Evolutionary conservation across 192 early-diverging fungal species (phyloP).

Genomic region (Coemansia sp.): DNA sequence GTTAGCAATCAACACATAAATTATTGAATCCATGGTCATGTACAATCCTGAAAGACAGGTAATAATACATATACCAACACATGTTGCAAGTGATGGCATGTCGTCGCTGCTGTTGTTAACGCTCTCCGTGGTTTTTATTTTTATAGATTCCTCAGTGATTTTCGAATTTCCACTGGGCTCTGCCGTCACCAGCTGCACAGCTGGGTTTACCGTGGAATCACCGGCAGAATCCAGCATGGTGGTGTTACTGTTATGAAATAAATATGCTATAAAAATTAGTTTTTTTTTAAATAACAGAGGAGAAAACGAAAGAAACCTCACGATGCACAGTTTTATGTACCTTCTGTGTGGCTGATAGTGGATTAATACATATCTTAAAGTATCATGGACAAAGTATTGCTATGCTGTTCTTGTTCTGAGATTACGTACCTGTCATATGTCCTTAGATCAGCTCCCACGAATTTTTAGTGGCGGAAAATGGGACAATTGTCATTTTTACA

Average conservation of each 20-base stretch:
- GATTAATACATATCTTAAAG: too few species aligned
- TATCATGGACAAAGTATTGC: too few species aligned
- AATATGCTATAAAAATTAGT: neutral
- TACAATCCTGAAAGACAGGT: slow-evolving; percentile 67
- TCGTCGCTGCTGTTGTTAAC: slow-evolving; percentile 4
- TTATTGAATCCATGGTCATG: slow-evolving; percentile 71
- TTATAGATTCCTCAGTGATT: neutral
- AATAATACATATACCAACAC: slow-evolving; percentile 36
- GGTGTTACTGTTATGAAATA: neutral
- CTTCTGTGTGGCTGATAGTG: neutral
- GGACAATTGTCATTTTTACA: neutral
- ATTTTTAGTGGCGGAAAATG: neutral
- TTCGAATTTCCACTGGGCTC: neutral
- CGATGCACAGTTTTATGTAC: neutral
- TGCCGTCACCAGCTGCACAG: neutral
- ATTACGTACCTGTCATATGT: neutral
- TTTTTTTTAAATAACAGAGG: neutral
- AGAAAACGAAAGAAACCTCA: neutral
- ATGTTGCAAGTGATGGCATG: slow-evolving; percentile 10
- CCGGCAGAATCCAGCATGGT: neutral
- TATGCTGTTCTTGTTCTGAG: neutral
- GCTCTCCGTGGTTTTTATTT: neutral
- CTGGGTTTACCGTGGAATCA: neutral
- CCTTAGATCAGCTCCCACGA: neutral
- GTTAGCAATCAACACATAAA: slow-evolving; percentile 60